Conservation (phyloP, 2,329 filamentous ascomycete species). For the Ophiostoma himal-ulmi region DNA sequence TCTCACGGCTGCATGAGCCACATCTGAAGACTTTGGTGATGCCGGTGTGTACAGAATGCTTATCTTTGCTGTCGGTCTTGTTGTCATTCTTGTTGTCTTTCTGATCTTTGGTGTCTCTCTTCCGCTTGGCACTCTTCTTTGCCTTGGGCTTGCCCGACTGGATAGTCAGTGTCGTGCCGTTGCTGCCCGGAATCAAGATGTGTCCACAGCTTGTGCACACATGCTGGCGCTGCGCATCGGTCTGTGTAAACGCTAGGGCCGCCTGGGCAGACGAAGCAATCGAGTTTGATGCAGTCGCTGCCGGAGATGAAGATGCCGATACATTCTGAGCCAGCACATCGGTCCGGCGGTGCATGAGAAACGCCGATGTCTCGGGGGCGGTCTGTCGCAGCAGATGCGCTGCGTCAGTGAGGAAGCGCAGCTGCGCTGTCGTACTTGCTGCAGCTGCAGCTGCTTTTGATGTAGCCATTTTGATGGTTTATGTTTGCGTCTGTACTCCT, state of each 20-base stretch:
- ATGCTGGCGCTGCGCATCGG: constrained; percentile 48
- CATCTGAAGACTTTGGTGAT: constrained; percentile 42
- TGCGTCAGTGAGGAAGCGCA: constrained; percentile 51
- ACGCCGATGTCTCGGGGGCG: constrained; percentile 53
- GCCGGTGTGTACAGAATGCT: constrained; percentile 21
- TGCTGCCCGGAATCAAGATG: constrained; percentile 51
- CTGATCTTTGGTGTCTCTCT: not conserved
- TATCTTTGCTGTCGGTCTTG: not conserved
- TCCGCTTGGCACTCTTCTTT: constrained; percentile 20
- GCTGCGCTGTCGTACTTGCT: constrained; percentile 26
- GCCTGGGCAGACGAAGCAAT: not conserved
- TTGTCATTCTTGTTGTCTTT: constrained; percentile 4
- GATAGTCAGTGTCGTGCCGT: constrained; percentile 37
- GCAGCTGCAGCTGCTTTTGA: constrained; percentile 10
- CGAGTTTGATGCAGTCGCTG: constrained; percentile 32
- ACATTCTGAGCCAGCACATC: constrained; percentile 41
- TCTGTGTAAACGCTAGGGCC: constrained; percentile 25
- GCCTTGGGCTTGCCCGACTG: constrained; percentile 31
- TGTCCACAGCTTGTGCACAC: constrained; percentile 56
- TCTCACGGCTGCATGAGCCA: constrained; percentile 41
- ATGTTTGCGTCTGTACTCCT: not conserved
- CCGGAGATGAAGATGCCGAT: not conserved
- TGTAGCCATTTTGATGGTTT: constrained; percentile 6
- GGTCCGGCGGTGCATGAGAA: constrained; percentile 52
- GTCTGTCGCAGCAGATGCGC: constrained; percentile 50